Evolutionary conservation across 768 basidiomycete species (phyloP), one percentile per base, ranked within the genome.

Genomic region (Pleurotus djamor): DNA sequence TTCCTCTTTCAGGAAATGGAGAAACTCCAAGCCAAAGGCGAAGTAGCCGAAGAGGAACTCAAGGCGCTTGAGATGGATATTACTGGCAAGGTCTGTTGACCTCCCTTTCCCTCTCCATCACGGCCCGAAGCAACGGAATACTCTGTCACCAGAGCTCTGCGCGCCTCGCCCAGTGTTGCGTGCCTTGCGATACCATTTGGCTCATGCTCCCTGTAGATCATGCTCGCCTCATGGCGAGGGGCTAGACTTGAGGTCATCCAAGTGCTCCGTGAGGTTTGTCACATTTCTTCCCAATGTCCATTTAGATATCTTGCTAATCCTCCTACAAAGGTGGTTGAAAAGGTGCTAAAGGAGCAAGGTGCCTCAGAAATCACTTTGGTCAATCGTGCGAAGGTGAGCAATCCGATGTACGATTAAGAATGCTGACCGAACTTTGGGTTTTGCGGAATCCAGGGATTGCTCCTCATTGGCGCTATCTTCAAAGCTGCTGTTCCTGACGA

Each of bases 161-260:
- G 21, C 21, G 21, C 45, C n/a, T 47, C 16, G 10, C 17, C 17
- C 45, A 47, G n/a, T 47, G 35, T 17, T 33, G 10, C 52, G 48
- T n/a, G 41, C 45, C 28, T 60, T 33, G 35, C 13, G n/a, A n/a
- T 47, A 16, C 33, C 12, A 47, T 7, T 17, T 47, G 7, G 10
- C 45, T 47, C 14, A 47, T 17, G 7, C 45, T 17, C 17, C 16
- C 7, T 38, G 9, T 61, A 92, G 88, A 94, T 97, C 69, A 83
- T 98, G 76, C 86, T 98, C 33, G 96, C 96, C 5, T 96, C 96
- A 28, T 99, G 97, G 97, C 87, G 95, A 59, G 97, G 96, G 12
- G 96, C 96, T 3, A 86, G 96, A 55, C 86, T 98, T 68, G 97
- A 99, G 75, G 94, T 98, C 44, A 83, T 91, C 17, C 91, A 94